Evolutionary conservation across 805 yeast genomes (phyloP), one percentile per base, ranked within the genome.

Genomic region (Ogataea philodendri): DNA sequence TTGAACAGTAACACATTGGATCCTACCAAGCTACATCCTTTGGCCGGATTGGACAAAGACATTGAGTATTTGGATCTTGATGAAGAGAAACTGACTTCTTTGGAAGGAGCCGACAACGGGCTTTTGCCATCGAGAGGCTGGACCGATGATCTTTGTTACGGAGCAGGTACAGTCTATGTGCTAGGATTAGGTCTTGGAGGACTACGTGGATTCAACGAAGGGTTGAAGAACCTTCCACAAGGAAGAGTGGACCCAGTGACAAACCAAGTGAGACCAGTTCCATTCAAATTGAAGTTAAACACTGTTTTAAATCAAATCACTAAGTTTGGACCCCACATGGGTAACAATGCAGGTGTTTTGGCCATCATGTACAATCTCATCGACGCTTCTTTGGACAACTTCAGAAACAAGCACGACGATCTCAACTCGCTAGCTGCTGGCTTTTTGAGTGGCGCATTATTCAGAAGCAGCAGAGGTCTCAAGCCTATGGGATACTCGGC

Each of bases 81-180:
- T 53, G 89, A 81, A 43, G 96, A 88, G 48, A 76, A 72, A 51
- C 66, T 88, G 44, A 74, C 78, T 30, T 63, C 74, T n/a, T 62
- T 85, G 52, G 94, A 87, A 54, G 96, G 96, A 24, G 77, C 95
- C 2, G 54, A 59, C 11, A 87, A 85, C 56, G 95, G 96, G 40
- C 60, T 90, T 41, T 74, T 93, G 45, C 96, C 98, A 17, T 84
- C 95, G n/a, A 81, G 97, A 67, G 95, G 95, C 51, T 93, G 96
- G 95, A 76, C 88, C 10, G 98, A 93, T 62, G 97, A 93, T 66
- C 72, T 93, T 47, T 88, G 97, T 74, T 93, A 93, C 63, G 98
- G 98, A 51, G 84, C 97, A 8, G 98, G 98, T 63, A 80, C 96
- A 5, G 87, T 88, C 34, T 93, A 93, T 59, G 71, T 93, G 49